A percentile compares a stretch with the other conserved stretches of the same genome.
phyloP scores from a whole-genome alignment of 495 filamentous ascomycete genomes.

The Pseudomonodictys pantanalensis region DNA sequence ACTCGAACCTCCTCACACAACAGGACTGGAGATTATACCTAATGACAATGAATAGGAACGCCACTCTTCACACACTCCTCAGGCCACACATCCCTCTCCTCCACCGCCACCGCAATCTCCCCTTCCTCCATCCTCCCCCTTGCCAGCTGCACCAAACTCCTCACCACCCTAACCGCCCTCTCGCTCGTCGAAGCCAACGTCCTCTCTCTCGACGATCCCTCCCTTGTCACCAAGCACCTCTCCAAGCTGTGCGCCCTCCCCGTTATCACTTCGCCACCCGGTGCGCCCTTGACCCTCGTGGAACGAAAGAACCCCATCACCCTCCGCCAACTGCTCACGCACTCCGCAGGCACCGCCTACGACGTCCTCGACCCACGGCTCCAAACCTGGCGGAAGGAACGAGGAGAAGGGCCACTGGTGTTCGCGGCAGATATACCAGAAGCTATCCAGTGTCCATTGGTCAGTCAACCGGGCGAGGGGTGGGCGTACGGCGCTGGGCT shows the following conservation, averaged over 20 bases:
- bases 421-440: not conserved
- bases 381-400: not conserved
- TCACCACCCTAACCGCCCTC: slow-evolving; percentile 48
- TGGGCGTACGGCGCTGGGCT: slow-evolving; percentile 19
- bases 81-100: not conserved
- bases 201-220: slow-evolving; percentile 42
- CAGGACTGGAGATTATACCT: too few relatives aligned
- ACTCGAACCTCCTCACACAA: too few relatives aligned
- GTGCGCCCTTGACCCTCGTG: not conserved
- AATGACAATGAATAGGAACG: not conserved
- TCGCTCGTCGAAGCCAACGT: slow-evolving; percentile 51
- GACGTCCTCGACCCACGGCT: slow-evolving; percentile 9
- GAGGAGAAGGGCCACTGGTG: not conserved
- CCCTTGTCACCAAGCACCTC: slow-evolving; percentile 14
- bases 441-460: not conserved
- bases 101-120: not conserved
- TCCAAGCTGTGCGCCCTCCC: slow-evolving; percentile 11
- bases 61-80: slow-evolving; percentile 3
- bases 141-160: slow-evolving; percentile 38
- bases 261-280: not conserved
- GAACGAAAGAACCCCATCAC: slow-evolving; percentile 12
- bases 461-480: slow-evolving; percentile 9
- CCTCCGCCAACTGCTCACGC: slow-evolving; percentile 23
- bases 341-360: slow-evolving; percentile 20
- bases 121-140: slow-evolving; percentile 22